Evolutionary conservation across 2,329 filamentous ascomycete species (phyloP).

Genomic region (Aureobasidium sp.): DNA sequence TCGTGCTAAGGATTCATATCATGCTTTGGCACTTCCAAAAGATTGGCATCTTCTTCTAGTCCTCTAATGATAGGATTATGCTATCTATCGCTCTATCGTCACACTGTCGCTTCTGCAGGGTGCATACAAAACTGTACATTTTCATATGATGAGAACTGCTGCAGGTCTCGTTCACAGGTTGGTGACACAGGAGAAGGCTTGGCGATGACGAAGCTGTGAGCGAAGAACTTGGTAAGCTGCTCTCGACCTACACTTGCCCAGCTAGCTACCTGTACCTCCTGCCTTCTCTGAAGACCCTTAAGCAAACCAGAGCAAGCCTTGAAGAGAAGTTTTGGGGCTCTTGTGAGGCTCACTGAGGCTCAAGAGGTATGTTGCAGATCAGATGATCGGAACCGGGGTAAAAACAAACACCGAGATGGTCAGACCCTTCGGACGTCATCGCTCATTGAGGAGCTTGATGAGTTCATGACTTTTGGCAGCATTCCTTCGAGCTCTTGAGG

Average conservation of each 20-base stretch:
- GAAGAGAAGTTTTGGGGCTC: not conserved
- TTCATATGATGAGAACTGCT: not conserved
- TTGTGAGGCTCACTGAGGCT: conserved; percentile 1
- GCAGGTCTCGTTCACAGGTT: not conserved
- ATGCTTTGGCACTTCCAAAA: too few relatives aligned
- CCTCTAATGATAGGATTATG: not conserved
- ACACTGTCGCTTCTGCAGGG: not conserved
- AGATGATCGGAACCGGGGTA: not conserved
- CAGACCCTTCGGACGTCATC: not conserved
- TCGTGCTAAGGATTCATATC: too few relatives aligned
- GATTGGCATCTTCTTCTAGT: too few relatives aligned
- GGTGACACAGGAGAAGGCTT: not conserved
- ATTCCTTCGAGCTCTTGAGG: not conserved
- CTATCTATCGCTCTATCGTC: not conserved
- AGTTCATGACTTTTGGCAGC: conserved; percentile 5
- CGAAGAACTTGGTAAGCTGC: not conserved
- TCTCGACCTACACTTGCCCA: not conserved
- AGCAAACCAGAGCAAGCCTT: not conserved
- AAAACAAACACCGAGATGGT: conserved; percentile 5
- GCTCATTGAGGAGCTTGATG: not conserved
- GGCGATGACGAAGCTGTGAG: not conserved
- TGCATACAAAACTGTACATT: not conserved
- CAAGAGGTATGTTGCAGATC: not conserved
- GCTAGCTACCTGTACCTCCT: not conserved
- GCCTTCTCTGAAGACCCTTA: too few relatives aligned